Conservation (phyloP, 768 basidiomycete species). For the Psilocybe sp. region DNA sequence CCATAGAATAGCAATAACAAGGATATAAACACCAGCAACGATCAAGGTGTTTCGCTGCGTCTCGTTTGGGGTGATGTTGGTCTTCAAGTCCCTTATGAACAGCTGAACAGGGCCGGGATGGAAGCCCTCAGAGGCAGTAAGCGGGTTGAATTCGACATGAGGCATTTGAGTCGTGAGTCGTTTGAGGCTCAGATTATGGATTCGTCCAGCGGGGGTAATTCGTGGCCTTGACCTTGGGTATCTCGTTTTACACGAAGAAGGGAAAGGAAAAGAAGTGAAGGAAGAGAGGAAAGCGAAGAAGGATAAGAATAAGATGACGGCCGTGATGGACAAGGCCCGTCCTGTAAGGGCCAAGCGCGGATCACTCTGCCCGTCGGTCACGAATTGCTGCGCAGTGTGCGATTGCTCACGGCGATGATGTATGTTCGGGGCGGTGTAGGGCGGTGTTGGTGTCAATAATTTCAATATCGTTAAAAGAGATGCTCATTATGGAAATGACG, state of each 20-base stretch:
- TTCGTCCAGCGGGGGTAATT: background rate
- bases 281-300: slow-evolving; percentile 1
- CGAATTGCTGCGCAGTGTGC: no score
- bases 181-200: background rate
- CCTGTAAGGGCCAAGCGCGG: no score
- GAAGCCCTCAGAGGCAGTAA: slow-evolving; percentile 7
- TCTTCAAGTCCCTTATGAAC: slow-evolving; percentile 37
- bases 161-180: slow-evolving; percentile 15
- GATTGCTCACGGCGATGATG: no score
- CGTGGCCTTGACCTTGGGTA: slow-evolving; percentile 1
- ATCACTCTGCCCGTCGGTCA: no score
- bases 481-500: no score
- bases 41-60: slow-evolving; percentile 79
- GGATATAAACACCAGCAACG: slow-evolving; percentile 71
- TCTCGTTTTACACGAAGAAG: background rate
- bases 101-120: slow-evolving; percentile 18
- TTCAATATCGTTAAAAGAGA: no score
- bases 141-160: slow-evolving; percentile 13
- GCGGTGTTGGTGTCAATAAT: no score
- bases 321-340: background rate
- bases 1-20: slow-evolving; percentile 82
- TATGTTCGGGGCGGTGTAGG: no score
- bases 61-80: slow-evolving; percentile 56
- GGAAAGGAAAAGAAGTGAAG: background rate
- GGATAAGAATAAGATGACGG: background rate